A percentile compares a stretch with the other conserved stretches of the same genome.
phyloP scores from a whole-genome alignment of 2,329 filamentous ascomycete genomes.

The Cladosporium sp. region DNA sequence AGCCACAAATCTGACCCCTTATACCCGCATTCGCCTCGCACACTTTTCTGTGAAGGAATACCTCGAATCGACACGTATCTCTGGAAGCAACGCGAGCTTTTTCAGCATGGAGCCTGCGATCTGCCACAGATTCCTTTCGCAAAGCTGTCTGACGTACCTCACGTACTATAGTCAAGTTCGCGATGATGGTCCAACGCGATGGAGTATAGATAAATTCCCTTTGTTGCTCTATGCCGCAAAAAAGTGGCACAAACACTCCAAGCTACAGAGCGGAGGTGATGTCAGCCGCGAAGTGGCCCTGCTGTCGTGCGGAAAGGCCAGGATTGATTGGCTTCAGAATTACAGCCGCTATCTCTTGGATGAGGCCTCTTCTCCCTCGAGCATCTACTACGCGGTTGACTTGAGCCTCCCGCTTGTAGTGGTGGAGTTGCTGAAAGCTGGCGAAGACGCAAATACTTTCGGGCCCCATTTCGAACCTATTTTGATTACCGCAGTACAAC shows the following conservation, averaged over 20 bases:
- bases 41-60: not conserved
- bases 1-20: not conserved
- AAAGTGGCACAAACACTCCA: not conserved
- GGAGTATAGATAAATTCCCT: not conserved
- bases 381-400: not conserved
- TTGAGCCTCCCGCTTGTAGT: not conserved
- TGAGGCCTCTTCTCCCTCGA: not conserved
- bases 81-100: not conserved
- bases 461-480: not conserved
- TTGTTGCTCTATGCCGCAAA: not conserved
- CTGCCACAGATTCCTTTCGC: not conserved
- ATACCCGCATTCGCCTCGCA: not conserved
- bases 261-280: not conserved
- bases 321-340: not conserved
- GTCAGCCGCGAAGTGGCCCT: not conserved
- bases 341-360: not conserved
- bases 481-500: not conserved
- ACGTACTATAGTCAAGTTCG: not conserved
- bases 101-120: not conserved
- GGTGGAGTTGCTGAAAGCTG: not conserved
- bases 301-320: not conserved
- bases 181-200: too few species aligned
- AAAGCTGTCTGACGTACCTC: not conserved
- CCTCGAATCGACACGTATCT: not conserved
- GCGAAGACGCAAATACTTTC: not conserved